Evolutionary conservation across 352 stramenopile genomes (phyloP).

Genomic region (Globisporangium irregulare): DNA sequence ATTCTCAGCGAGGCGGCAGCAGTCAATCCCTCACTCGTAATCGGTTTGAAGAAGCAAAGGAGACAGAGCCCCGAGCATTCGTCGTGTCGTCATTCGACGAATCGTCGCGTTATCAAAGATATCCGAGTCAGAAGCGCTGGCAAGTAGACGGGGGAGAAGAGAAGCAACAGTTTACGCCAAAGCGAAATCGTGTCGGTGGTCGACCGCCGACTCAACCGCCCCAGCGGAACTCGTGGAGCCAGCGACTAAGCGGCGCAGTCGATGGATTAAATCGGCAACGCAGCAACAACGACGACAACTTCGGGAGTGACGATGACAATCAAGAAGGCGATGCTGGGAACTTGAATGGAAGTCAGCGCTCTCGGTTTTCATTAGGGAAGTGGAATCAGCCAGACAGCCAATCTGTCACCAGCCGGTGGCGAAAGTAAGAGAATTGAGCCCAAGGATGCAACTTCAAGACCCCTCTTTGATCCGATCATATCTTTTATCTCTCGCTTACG

Average conservation of each 20-base stretch:
- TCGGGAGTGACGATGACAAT: constrained; percentile 1
- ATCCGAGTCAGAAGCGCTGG: constrained; percentile 15
- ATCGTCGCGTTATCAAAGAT: background rate
- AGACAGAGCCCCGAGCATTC: background rate
- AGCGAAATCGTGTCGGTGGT: constrained; percentile 3
- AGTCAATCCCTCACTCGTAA: background rate
- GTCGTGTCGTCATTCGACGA: background rate
- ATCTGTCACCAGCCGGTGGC: constrained; percentile 18
- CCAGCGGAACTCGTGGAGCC: constrained; percentile 15
- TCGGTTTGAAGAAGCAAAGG: constrained; percentile 1
- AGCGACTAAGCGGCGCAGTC: constrained; percentile 10
- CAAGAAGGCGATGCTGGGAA: background rate
- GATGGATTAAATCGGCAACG: background rate
- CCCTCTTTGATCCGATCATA: background rate
- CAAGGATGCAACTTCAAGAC: background rate
- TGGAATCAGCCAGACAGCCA: constrained; percentile 13
- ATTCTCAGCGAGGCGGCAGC: constrained; percentile 5
- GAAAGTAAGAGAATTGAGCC: constrained; percentile 4
- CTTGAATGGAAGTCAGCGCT: background rate
- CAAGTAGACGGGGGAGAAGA: constrained; percentile 7
- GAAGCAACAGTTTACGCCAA: background rate
- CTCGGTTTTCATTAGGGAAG: constrained; percentile 14
- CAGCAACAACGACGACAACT: constrained; percentile 1
- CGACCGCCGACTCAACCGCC: constrained; percentile 1
- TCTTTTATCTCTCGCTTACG: background rate